Evolutionary conservation across 768 basidiomycete species (phyloP).

Genomic region (Ramaria sp.): DNA sequence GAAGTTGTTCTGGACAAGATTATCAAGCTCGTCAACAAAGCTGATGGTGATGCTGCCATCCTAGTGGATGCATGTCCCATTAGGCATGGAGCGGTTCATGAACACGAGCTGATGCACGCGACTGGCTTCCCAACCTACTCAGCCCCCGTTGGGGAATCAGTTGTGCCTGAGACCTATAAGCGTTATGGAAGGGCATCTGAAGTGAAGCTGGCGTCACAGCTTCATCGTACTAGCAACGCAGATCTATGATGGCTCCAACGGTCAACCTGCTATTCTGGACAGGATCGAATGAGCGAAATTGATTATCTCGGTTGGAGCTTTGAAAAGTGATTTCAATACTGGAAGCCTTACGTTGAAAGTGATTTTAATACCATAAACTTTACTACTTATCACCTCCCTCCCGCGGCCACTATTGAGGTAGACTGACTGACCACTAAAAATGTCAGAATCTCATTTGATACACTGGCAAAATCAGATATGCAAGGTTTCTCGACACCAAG

Average conservation of each 20-base stretch:
- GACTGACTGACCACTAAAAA: not conserved
- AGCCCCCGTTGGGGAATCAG: constrained; percentile 75
- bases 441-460: too few relatives aligned
- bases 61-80: constrained; percentile 75
- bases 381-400: constrained; percentile 60
- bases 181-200: constrained; percentile 70
- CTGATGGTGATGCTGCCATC: constrained; percentile 54
- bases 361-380: too few relatives aligned
- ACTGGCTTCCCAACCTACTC: constrained; percentile 68
- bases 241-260: constrained; percentile 71
- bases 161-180: constrained; percentile 55
- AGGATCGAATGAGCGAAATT: constrained; percentile 67
- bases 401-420: constrained; percentile 52
- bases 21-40: constrained; percentile 46
- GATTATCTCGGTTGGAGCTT: constrained; percentile 59
- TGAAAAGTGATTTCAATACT: constrained; percentile 79
- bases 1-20: constrained; percentile 65
- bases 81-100: constrained; percentile 55
- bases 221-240: constrained; percentile 16
- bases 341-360: constrained; percentile 86
- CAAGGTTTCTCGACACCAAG: constrained; percentile 50
- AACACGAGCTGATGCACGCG: constrained; percentile 48
- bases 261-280: constrained; percentile 52
- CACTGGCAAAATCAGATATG: constrained; percentile 53
- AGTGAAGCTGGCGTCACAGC: not conserved